These are phyloP conservation scores for Mrakia blollopis DNA, from an alignment of 768 basidiomycete species.

Conservation along the genomic window DNA sequence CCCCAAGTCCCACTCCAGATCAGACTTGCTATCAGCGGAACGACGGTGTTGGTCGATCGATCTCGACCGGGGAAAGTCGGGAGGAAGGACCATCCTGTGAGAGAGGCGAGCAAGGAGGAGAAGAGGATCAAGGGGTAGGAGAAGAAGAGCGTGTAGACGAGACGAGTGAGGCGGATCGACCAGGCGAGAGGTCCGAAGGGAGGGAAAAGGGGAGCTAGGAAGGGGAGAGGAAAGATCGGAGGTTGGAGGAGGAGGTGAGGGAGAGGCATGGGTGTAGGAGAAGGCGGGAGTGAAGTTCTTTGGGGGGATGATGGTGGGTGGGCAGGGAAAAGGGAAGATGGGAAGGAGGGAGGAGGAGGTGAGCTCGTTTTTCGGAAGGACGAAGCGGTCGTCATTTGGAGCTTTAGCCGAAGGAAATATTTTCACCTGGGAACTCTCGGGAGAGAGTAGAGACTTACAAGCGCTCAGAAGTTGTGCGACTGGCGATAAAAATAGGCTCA, in stretches of 20 bases:
- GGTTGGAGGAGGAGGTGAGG: not conserved
- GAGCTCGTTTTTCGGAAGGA: not conserved
- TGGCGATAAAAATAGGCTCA: no score
- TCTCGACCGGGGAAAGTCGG: not conserved
- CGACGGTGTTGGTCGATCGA: constrained; percentile 68
- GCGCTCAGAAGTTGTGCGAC: no score
- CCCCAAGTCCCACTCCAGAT: constrained; percentile 79
- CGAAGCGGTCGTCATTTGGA: not conserved
- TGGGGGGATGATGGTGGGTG: not conserved
- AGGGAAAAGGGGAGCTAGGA: not conserved
- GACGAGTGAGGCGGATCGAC: not conserved
- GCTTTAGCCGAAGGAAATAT: no score
- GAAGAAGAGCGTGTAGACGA: not conserved
- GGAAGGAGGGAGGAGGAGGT: not conserved
- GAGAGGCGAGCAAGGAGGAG: not conserved
- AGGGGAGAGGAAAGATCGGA: not conserved
- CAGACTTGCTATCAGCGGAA: constrained; percentile 87
- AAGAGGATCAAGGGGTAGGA: not conserved
- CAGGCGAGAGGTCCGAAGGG: not conserved
- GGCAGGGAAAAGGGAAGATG: not conserved
- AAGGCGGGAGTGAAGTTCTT: no score
- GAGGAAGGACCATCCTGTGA: not conserved
- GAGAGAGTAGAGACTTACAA: no score
- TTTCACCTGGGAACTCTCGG: no score
- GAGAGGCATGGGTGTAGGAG: not conserved